Evolutionary conservation across 2,329 filamentous ascomycete genomes (phyloP), one percentile per base, ranked within the genome.

Genomic region (Penicillium sclerotigenum): DNA sequence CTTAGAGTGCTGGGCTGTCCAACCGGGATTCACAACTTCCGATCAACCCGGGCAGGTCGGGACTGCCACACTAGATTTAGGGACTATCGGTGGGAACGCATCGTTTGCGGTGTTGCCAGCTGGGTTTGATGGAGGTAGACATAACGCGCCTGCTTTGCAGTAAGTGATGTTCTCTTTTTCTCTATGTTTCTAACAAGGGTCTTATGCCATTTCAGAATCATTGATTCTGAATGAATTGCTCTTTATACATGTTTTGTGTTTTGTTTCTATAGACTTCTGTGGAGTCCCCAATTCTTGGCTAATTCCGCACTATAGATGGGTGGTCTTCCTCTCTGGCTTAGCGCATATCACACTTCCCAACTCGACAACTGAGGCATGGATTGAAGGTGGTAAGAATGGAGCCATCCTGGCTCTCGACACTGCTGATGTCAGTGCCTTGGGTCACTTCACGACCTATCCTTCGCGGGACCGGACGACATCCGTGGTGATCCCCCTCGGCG

Each of bases 1-100:
- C 8, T 61, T 80, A 5, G 75, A 80, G 65, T 80, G 78, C 71
- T 80, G 78, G 78, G 72, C 77, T 54, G 60, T 80, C 8, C 59
- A 68, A 10, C 60, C 69, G 3, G 71, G 72, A 13, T 77, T 77
- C 52, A 29, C 63, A n/a, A 62, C 59, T 1, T 71, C 73, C 9
- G 53, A 64, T 7, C 51, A 65, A n/a, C 52, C 71, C 7, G 76
- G 75, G 2, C 69, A 67, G 2, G 31, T 63, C 1, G 75, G 76
- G 4, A 58, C 73, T 0, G 51, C 62, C 8, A 52, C 59, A 20
- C 58, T 76, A 2, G 52, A 59, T 14, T 60, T 80, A 6, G 76
- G 76, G 5, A 52, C 65, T 11, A 29, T 68, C 10, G 59, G 48
- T n/a, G 60, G 63, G 0, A 74, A 75, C 38, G 64, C 68, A 0